These are phyloP conservation scores for Chalciporus chontae DNA, from an alignment of 768 basidiomycete genomes.

Conservation along the genomic window DNA sequence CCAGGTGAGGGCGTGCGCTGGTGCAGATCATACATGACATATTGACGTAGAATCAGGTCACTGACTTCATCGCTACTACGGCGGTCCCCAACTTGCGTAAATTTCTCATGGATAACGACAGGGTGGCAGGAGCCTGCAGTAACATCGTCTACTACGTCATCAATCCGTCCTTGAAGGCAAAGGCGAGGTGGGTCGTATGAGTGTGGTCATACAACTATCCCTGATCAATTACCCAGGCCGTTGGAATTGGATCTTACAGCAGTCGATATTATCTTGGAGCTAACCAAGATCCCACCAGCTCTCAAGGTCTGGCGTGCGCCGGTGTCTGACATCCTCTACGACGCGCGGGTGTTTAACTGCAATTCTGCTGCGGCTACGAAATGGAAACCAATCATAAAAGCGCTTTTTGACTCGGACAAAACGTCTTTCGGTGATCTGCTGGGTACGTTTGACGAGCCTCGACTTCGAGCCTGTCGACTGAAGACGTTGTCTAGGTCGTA, in stretches of 20 bases:
- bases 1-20: constrained; percentile 22
- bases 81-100: constrained; percentile 74
- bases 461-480: constrained; percentile 18
- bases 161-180: constrained; percentile 74
- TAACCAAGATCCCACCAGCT: constrained; percentile 73
- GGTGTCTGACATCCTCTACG: constrained; percentile 78
- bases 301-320: constrained; percentile 82
- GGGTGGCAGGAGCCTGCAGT: constrained; percentile 70
- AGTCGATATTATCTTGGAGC: constrained; percentile 68
- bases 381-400: constrained; percentile 79
- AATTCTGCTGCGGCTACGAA: constrained; percentile 48
- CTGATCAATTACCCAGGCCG: constrained; percentile 45
- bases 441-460: constrained; percentile 44
- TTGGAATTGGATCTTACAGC: constrained; percentile 72
- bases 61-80: constrained; percentile 60
- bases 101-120: constrained; percentile 83
- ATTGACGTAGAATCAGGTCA: constrained; percentile 50
- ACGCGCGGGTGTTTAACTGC: constrained; percentile 84
- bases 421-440: constrained; percentile 81
- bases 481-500: constrained; percentile 49
- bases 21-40: constrained; percentile 8
- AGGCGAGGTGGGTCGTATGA: constrained; percentile 51
- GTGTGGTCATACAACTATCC: not conserved
- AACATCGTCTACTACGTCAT: constrained; percentile 85
- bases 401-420: constrained; percentile 84